phyloP scores from a whole-genome alignment of 1,139 yeast genomes.

The Suhomyces bolitotheri region DNA sequence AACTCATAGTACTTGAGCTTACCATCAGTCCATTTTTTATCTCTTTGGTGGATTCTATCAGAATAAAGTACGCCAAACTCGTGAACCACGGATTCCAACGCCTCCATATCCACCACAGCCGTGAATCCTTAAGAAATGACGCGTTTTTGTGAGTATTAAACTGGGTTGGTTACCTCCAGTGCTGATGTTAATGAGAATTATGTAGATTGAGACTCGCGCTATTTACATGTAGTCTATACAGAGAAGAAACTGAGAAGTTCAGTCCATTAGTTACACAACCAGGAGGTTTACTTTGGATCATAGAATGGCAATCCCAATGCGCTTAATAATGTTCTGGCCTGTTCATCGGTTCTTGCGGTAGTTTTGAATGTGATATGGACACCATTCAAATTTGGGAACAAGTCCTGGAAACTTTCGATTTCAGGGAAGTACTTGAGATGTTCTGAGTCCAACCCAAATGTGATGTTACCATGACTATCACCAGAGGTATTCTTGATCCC shows the following conservation, averaged over 20 bases:
- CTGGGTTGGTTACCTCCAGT: too few species aligned
- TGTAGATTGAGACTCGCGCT: not conserved
- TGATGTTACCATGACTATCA: conserved; percentile 80
- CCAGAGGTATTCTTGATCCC: conserved; percentile 81
- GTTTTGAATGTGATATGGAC: conserved; percentile 85
- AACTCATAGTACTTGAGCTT: conserved; percentile 45
- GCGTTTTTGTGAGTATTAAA: not conserved
- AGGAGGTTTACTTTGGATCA: conserved; percentile 19
- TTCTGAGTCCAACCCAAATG: conserved; percentile 79
- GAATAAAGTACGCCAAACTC: conserved; percentile 47
- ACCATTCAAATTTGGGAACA: conserved; percentile 87
- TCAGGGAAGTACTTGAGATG: conserved; percentile 89
- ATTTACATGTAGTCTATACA: conserved; percentile 3
- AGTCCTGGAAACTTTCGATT: conserved; percentile 85
- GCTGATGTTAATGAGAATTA: too few species aligned
- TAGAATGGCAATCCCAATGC: conserved; percentile 80
- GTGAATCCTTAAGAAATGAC: not conserved
- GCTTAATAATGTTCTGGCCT: conserved; percentile 85
- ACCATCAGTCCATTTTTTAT: conserved; percentile 60
- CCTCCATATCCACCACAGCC: conserved; percentile 2
- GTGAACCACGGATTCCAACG: conserved; percentile 30
- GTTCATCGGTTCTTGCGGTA: conserved; percentile 84
- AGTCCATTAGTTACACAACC: not conserved
- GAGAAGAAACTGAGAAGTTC: not conserved
- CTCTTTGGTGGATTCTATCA: conserved; percentile 47